Percentiles rank a stretch among this genome's conserved stretches.
These are phyloP conservation scores for Cokeromyces recurvatus DNA, from an alignment of 371 early-diverging fungal genomes.

Conservation along the genomic window DNA sequence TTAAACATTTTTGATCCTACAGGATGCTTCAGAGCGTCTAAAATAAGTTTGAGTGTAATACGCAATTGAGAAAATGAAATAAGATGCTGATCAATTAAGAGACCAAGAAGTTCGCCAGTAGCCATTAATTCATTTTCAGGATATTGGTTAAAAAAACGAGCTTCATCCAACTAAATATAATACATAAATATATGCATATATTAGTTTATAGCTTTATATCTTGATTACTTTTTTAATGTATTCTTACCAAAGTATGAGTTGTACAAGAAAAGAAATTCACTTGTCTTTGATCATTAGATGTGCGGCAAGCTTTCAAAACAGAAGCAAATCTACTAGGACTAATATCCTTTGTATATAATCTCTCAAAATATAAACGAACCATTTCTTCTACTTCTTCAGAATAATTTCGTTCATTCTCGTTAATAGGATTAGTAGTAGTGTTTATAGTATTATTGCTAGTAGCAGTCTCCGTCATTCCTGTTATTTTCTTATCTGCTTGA, in stretches of 20 bases:
- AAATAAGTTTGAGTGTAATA: constrained; percentile 76
- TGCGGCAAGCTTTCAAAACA: constrained; percentile 65
- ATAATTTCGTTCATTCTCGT: constrained; percentile 21
- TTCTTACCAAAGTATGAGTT: constrained; percentile 64
- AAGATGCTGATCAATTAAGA: constrained; percentile 79
- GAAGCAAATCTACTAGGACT: constrained; percentile 69
- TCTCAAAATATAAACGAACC: constrained; percentile 71
- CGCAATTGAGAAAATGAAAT: constrained; percentile 73
- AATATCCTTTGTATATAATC: constrained; percentile 71
- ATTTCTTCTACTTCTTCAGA: constrained; percentile 71
- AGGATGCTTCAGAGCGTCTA: constrained; percentile 80
- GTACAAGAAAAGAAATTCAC: constrained; percentile 76
- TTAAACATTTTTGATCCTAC: constrained; percentile 78
- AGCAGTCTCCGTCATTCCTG: neutral
- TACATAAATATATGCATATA: too few relatives aligned
- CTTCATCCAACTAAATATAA: constrained; percentile 75
- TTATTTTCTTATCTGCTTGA: constrained; percentile 8
- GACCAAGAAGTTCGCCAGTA: constrained; percentile 86
- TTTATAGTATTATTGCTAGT: constrained; percentile 4
- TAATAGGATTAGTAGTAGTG: neutral
- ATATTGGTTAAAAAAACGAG: constrained; percentile 88
- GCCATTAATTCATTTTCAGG: constrained; percentile 87
- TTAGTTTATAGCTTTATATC: neutral
- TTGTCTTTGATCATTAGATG: constrained; percentile 62
- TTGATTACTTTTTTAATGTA: neutral